Conservation (phyloP, 2,329 filamentous ascomycete genomes). For the Fusarium sp. region DNA sequence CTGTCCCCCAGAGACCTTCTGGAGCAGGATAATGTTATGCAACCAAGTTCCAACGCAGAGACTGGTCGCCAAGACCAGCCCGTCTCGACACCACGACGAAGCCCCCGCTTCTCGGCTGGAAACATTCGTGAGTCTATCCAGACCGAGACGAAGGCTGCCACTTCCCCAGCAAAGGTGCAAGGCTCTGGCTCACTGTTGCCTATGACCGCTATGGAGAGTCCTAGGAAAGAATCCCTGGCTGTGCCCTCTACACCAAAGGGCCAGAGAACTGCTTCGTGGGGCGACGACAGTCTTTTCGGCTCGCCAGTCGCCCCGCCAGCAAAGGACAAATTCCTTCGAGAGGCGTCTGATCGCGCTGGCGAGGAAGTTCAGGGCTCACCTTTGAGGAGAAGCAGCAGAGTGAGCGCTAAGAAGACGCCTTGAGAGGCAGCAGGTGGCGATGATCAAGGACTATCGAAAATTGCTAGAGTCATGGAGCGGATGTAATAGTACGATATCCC, state of each 20-base stretch:
- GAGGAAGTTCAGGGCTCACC: constrained; percentile 1
- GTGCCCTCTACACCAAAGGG: not conserved
- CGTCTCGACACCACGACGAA: not conserved
- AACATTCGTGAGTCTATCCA: not conserved
- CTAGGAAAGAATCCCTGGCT: not conserved
- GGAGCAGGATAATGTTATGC: not conserved
- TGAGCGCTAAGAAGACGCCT: not conserved
- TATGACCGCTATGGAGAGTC: too few relatives aligned
- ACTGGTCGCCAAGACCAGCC: not conserved
- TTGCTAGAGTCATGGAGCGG: not conserved
- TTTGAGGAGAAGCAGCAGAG: constrained; percentile 15
- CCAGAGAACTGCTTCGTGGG: not conserved
- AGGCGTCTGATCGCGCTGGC: not conserved
- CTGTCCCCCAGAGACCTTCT: not conserved
- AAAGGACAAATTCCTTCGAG: not conserved
- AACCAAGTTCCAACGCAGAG: not conserved
- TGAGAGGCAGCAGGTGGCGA: constrained; percentile 1
- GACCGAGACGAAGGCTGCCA: not conserved
- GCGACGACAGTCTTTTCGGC: not conserved
- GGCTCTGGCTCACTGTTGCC: not conserved
- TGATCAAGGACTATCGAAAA: not conserved
- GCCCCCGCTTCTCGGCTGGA: not conserved
- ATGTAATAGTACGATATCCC: not conserved
- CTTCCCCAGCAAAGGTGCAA: not conserved
- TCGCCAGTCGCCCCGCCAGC: not conserved